Conservation (phyloP, 139 green algal species). For the Closterium sp. region DNA sequence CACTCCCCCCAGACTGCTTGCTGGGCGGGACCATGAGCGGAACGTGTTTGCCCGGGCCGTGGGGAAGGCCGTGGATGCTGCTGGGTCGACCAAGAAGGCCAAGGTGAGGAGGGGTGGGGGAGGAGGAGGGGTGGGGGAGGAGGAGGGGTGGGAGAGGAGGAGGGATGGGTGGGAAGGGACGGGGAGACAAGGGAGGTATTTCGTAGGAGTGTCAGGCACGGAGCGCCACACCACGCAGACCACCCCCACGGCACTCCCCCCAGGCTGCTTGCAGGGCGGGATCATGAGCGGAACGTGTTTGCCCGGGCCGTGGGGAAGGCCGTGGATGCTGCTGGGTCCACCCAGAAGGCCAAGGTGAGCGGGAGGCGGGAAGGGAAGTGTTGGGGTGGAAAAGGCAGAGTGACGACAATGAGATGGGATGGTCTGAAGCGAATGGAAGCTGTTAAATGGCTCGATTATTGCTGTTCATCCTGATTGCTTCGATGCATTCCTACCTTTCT, state of each 20-base stretch:
- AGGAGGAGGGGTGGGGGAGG: background rate
- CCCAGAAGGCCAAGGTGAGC: too few relatives aligned
- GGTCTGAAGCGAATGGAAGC: too few relatives aligned
- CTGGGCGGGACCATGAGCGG: conserved; percentile 31
- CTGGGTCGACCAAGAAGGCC: conserved; percentile 9
- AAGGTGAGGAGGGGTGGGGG: background rate
- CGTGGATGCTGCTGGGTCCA: too few relatives aligned
- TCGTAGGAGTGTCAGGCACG: too few relatives aligned
- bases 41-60: conserved; percentile 49
- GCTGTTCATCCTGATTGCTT: too few relatives aligned
- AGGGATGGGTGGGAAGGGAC: background rate
- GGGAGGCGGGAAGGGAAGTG: too few relatives aligned
- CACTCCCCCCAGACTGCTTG: conserved; percentile 5
- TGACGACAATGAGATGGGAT: too few relatives aligned
- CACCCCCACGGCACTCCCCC: conserved; percentile 12
- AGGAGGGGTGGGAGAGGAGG: background rate
- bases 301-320: too few relatives aligned
- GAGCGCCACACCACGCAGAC: background rate
- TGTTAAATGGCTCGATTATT: too few relatives aligned
- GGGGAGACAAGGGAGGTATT: too few relatives aligned
- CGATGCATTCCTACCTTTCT: too few relatives aligned
- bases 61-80: conserved; percentile 36
- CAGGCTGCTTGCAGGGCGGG: conserved; percentile 10
- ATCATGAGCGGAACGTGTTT: conserved; percentile 50
- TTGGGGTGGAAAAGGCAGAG: too few relatives aligned